Conservation (phyloP, 495 filamentous ascomycete genomes). For the Daldinia decipiens region DNA sequence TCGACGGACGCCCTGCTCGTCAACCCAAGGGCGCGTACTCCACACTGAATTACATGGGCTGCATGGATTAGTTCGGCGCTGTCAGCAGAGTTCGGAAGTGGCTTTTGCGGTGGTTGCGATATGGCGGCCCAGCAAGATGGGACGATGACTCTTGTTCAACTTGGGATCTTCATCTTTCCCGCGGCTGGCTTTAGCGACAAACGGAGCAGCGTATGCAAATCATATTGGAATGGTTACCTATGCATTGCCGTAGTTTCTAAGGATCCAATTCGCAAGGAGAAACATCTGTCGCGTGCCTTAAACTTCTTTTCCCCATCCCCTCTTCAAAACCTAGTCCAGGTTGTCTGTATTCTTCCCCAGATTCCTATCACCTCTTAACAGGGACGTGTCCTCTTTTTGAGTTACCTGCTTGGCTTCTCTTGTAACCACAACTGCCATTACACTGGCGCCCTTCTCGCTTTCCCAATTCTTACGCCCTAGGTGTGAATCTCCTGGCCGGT, state of each 20-base stretch:
- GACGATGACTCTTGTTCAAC: slow-evolving; percentile 39
- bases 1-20: slow-evolving; percentile 48
- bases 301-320: slow-evolving; percentile 14
- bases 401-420: slow-evolving; percentile 18
- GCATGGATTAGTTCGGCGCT: slow-evolving; percentile 35
- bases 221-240: slow-evolving; percentile 18
- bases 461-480: slow-evolving; percentile 26
- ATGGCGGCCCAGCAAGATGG: background rate
- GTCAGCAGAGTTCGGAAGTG: slow-evolving; percentile 38
- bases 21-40: slow-evolving; percentile 49
- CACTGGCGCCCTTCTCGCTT: slow-evolving; percentile 30
- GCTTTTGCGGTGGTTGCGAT: slow-evolving; percentile 28
- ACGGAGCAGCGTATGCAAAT: slow-evolving; percentile 30
- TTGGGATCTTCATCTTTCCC: slow-evolving; percentile 28
- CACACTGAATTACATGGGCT: slow-evolving; percentile 39
- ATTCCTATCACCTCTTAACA: slow-evolving; percentile 27
- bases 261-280: slow-evolving; percentile 19
- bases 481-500: slow-evolving; percentile 15
- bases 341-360: slow-evolving; percentile 27
- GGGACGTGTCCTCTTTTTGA: slow-evolving; percentile 27
- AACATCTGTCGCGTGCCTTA: slow-evolving; percentile 40
- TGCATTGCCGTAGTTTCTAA: slow-evolving; percentile 18
- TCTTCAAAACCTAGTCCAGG: slow-evolving; percentile 32
- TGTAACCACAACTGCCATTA: slow-evolving; percentile 9
- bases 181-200: slow-evolving; percentile 33